These are phyloP conservation scores for Rhododendron henanense DNA, from an alignment of 148 eudicot species.

Conservation along the genomic window DNA sequence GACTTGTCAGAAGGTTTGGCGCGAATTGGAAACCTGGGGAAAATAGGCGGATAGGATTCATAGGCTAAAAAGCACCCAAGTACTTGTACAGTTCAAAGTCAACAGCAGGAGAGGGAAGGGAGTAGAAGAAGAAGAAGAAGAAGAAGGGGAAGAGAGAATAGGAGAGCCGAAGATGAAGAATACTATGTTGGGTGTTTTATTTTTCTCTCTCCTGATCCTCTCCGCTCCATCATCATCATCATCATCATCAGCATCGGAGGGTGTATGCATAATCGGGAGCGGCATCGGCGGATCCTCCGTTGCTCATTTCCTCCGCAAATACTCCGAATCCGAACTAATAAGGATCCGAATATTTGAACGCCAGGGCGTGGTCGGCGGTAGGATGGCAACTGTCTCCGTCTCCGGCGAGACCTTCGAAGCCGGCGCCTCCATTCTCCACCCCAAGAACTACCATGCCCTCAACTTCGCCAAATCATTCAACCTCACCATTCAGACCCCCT, in stretches of 20 bases:
- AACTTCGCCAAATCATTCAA: slow-evolving; percentile 39
- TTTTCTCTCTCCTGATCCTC: slow-evolving; percentile 5
- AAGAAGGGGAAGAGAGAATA: background rate
- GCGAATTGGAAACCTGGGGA: background rate
- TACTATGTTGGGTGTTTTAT: background rate
- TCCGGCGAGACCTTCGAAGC: slow-evolving; percentile 76
- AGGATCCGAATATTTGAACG: slow-evolving; percentile 60
- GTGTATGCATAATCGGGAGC: slow-evolving; percentile 68
- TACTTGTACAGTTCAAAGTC: too few relatives aligned
- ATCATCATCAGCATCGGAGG: background rate
- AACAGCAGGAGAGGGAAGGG: background rate
- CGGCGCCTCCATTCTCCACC: slow-evolving; percentile 82
- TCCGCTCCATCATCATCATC: background rate
- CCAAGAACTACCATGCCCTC: slow-evolving; percentile 61
- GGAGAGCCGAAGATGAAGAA: background rate
- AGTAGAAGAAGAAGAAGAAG: too few relatives aligned
- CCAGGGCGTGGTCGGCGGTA: slow-evolving; percentile 66
- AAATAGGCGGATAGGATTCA: background rate
- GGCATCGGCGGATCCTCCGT: slow-evolving; percentile 83
- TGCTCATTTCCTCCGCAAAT: slow-evolving; percentile 81
- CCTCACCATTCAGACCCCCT: slow-evolving; percentile 24
- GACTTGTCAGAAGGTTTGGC: too few relatives aligned
- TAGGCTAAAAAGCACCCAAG: too few relatives aligned
- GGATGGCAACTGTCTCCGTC: slow-evolving; percentile 73
- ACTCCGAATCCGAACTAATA: slow-evolving; percentile 31